phyloP scores from a whole-genome alignment of 352 stramenopile genomes.

The Aphanomyces astaci region DNA sequence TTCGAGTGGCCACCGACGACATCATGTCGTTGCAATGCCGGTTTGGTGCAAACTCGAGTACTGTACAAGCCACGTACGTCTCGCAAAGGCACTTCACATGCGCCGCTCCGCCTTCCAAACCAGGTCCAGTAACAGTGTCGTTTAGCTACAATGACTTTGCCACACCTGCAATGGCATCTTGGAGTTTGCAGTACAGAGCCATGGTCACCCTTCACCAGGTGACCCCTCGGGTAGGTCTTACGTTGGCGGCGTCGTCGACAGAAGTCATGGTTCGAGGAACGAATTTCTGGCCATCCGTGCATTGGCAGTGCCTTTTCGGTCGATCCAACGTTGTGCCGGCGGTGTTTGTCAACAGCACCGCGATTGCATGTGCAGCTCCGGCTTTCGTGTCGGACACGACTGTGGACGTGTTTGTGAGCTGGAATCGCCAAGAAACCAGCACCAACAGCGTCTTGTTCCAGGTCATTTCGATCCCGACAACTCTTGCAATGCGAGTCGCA shows the following conservation, averaged over 20 bases:
- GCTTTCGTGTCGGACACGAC: neutral
- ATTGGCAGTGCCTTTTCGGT: conserved; percentile 5
- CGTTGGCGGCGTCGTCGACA: neutral
- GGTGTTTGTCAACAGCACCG: neutral
- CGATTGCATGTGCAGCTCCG: neutral
- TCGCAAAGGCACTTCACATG: neutral
- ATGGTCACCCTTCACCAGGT: conserved; percentile 2
- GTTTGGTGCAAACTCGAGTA: neutral
- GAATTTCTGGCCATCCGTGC: neutral
- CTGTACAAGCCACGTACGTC: neutral
- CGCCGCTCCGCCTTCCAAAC: neutral
- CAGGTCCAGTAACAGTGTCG: neutral
- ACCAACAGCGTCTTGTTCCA: neutral
- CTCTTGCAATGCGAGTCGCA: neutral
- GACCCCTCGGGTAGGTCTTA: neutral
- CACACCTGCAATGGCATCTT: neutral
- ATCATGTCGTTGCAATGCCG: neutral
- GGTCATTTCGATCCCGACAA: neutral
- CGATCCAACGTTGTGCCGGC: neutral
- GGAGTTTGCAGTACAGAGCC: neutral
- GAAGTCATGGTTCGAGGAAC: conserved; percentile 14
- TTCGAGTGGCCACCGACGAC: neutral
- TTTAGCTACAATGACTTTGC: conserved; percentile 1
- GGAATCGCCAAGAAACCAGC: neutral
- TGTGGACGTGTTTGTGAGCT: neutral